Conservation (phyloP, 148 eudicot species). For the Camellia sinensis region DNA sequence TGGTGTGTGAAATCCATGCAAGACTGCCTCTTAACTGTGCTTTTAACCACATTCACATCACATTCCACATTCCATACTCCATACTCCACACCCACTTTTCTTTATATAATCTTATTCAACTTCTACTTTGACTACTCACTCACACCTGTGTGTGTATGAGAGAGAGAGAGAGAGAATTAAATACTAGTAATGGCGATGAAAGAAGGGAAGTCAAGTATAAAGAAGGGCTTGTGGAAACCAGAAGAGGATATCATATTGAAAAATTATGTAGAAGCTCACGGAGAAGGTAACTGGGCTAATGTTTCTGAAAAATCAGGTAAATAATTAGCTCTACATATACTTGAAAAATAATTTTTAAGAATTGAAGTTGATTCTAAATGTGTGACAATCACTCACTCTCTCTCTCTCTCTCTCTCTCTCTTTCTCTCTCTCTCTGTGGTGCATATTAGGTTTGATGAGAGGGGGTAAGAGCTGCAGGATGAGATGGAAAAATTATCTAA, state of each 20-base stretch:
- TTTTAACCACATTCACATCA: no score
- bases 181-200: constrained; percentile 10
- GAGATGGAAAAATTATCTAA: constrained; percentile 37
- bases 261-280: constrained; percentile 32
- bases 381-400: neutral
- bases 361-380: neutral
- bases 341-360: no score
- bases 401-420: neutral
- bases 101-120: neutral
- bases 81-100: neutral
- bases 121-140: neutral
- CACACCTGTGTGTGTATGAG: neutral
- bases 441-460: constrained; percentile 25
- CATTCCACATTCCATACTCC: neutral
- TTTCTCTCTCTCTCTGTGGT: no score
- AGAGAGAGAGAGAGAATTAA: constrained; percentile 13
- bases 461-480: constrained; percentile 36
- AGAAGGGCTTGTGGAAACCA: constrained; percentile 39
- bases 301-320: constrained; percentile 31
- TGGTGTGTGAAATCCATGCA: no score
- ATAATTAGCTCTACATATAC: no score
- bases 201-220: constrained; percentile 11
- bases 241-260: constrained; percentile 35
- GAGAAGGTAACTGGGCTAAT: constrained; percentile 34
- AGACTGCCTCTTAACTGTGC: no score